phyloP scores from a whole-genome alignment of 768 basidiomycete species.

The Lactarius vividus region DNA sequence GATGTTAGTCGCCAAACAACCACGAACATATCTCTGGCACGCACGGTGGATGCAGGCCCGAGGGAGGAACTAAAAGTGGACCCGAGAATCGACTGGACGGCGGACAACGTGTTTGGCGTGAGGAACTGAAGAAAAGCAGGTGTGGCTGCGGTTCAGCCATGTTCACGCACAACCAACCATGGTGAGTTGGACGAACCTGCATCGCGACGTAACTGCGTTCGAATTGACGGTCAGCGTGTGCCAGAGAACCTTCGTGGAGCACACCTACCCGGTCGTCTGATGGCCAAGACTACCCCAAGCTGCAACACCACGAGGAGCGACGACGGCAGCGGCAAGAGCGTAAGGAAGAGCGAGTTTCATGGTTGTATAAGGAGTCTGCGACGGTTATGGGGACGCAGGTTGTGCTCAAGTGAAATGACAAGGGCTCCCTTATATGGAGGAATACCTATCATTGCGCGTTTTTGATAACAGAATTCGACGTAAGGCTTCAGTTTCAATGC shows the following conservation, averaged over 20 bases:
- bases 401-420: background rate
- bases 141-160: background rate
- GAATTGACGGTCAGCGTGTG: background rate
- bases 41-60: slow-evolving; percentile 48
- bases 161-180: background rate
- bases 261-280: slow-evolving; percentile 30
- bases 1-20: background rate
- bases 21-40: slow-evolving; percentile 9
- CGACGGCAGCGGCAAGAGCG: slow-evolving; percentile 2
- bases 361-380: background rate
- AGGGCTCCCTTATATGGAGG: background rate
- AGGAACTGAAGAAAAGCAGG: slow-evolving; percentile 41
- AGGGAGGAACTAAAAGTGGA: slow-evolving; percentile 45
- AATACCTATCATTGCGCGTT: background rate
- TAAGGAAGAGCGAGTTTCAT: slow-evolving; percentile 15
- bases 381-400: background rate
- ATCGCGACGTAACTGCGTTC: slow-evolving; percentile 19
- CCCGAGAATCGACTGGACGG: slow-evolving; percentile 46
- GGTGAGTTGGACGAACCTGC: slow-evolving; percentile 9
- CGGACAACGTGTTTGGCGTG: slow-evolving; percentile 45
- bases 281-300: slow-evolving; percentile 34
- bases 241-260: background rate
- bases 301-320: slow-evolving; percentile 3
- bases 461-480: background rate
- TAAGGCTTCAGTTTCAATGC: background rate